Base-by-base conservation (phyloP, 805 yeast species). In the Teunomyces stri region DNA sequence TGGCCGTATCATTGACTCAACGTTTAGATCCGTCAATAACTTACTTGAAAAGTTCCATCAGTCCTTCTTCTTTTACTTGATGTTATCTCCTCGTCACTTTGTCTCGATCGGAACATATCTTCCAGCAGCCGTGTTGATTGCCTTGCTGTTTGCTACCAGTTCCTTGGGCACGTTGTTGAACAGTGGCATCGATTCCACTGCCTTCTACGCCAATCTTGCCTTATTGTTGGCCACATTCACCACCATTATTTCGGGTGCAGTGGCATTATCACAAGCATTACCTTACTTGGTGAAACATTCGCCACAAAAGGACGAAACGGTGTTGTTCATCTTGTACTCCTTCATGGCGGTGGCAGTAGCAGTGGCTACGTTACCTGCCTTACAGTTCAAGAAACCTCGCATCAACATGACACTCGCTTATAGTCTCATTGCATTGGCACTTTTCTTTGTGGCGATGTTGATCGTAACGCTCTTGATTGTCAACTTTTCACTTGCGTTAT, bases 41-140 rank as follows among this genome's bases (percentile, higher is more conserved):
- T 74, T 94, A 55, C 72, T 92, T 33, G 99, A 94, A 64, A 95
- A 92, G 63, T 92, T 92, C 67, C 99, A 94, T 66, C 99, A 94
- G 67, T 89, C 97, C 1, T 94, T 90, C 60, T 94, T 94, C 74
- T 94, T 91, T 61, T 94, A 92, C 68, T 75, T 92, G 54, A 64
- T 94, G 68, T 66, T 94, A 43, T 80, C 89, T 0, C 95, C 97
- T 20, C 70, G 76, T 47, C 65, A 78, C 48, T 94, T 94, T 70
- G 96, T 94, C 13, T 89, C 97, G 4, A 91, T 94, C 52, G 97
- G 96, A 3, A 89, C 95, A 15, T 94, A 92, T 62, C 70, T 94
- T 44, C 98, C 98, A 1, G 74, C 92, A 2, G 96, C 95, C 0
- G 84, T 85, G 42, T 69, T 87, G 5, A 66, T 87, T 4, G 86